phyloP scores from a whole-genome alignment of 164 flowering plant species.

The Chimonanthus praecox region DNA sequence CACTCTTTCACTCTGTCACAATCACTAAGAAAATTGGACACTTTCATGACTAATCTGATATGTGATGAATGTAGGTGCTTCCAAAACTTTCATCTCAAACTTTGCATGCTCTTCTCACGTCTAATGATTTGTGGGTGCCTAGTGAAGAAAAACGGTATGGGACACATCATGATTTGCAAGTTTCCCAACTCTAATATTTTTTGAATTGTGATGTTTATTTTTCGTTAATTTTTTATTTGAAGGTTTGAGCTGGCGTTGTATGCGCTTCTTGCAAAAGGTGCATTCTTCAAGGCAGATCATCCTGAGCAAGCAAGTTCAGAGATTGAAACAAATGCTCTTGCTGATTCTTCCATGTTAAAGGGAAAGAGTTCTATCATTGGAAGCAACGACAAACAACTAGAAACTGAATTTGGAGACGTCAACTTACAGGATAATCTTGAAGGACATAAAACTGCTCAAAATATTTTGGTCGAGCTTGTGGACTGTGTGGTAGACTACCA shows the following conservation, averaged over 20 bases:
- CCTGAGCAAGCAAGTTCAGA: conserved; percentile 50
- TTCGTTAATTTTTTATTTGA: conserved; percentile 1
- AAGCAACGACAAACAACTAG: conserved; percentile 24
- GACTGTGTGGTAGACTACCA: conserved; percentile 51
- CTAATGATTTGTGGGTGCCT: conserved; percentile 92
- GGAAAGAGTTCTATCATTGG: conserved; percentile 30
- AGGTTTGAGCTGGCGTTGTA: conserved; percentile 93
- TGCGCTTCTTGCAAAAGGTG: conserved; percentile 66
- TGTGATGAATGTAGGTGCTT: conserved; percentile 52
- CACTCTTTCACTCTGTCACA: background rate
- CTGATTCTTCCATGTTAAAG: conserved; percentile 33
- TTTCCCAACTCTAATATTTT: background rate
- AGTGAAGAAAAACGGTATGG: conserved; percentile 88
- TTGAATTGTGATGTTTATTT: background rate
- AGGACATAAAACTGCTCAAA: conserved; percentile 36
- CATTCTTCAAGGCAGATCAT: conserved; percentile 39
- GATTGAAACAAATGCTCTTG: conserved; percentile 20
- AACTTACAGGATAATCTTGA: conserved; percentile 38
- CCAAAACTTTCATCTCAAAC: conserved; percentile 95
- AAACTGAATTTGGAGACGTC: conserved; percentile 36
- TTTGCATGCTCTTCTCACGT: conserved; percentile 76
- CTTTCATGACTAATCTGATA: conserved; percentile 13
- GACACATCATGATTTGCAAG: background rate
- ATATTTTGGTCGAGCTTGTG: conserved; percentile 51
- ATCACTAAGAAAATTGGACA: background rate